Evolutionary conservation across 129 eudicot genomes (phyloP).

Genomic region (Centaurea solstitialis): DNA sequence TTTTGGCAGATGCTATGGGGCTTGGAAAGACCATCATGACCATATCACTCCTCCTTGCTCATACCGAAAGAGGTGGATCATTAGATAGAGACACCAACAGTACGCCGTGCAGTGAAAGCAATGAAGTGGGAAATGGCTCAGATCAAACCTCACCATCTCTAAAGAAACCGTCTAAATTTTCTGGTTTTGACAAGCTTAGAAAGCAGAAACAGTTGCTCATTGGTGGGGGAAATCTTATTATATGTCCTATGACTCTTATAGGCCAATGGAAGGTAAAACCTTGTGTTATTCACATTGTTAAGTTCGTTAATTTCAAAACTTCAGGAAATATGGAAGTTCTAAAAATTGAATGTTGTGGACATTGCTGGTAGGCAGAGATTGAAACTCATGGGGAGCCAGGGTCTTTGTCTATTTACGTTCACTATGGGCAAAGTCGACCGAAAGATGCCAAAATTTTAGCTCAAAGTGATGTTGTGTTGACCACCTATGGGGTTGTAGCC

Average conservation of each 20-base stretch:
- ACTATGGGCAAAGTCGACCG: conserved; percentile 91
- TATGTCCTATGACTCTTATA: conserved; percentile 97
- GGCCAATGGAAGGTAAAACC: conserved; percentile 96
- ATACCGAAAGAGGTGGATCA: conserved; percentile 68
- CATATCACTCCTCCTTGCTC: conserved; percentile 87
- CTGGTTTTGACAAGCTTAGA: conserved; percentile 70
- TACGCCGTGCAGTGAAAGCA: conserved; percentile 35
- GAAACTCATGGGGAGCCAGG: conserved; percentile 87
- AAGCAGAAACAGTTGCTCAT: conserved; percentile 49
- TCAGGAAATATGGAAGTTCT: background rate
- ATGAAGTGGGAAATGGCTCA: conserved; percentile 35
- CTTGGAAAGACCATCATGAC: conserved; percentile 99
- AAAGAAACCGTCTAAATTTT: conserved; percentile 54
- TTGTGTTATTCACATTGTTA: background rate
- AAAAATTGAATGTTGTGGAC: conserved; percentile 27
- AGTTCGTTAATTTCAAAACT: background rate
- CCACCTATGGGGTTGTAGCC: conserved; percentile 95
- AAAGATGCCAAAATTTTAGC: conserved; percentile 81
- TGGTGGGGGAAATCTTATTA: conserved; percentile 86
- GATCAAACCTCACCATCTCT: conserved; percentile 55
- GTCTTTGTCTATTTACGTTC: conserved; percentile 74
- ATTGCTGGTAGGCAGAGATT: conserved; percentile 72
- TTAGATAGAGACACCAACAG: conserved; percentile 40
- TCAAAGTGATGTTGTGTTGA: conserved; percentile 83
- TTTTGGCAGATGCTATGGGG: conserved; percentile 99